Evolutionary conservation across 208 protist species (phyloP), one percentile per base, ranked within the genome.

Genomic region (Acanthamoeba royreba): DNA sequence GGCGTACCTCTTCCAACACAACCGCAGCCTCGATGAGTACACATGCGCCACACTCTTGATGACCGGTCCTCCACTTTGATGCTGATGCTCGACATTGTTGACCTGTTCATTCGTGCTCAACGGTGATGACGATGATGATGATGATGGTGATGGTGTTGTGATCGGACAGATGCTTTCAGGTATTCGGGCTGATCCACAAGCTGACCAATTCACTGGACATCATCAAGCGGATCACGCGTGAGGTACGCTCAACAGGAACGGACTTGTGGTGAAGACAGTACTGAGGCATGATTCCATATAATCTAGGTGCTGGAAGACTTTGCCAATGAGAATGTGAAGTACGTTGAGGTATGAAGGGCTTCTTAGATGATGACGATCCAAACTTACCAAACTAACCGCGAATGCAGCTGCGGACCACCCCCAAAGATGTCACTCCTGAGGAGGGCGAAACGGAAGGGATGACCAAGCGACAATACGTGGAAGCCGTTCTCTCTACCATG

Each of bases 141-240:
- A n/a, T n/a, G n/a, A n/a, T n/a, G n/a, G n/a, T n/a, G 69, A 19
- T 11, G 15, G 69, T 3, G 9, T 63, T 17, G 13, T 28, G 13
- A 2, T 55, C 33, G n/a, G 55, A 8, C 7, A 88, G 79, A 61
- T 88, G 79, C 49, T 88, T 88, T 58, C 47, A 88, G 28, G 47
- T 88, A 31, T 88, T 88, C 31, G 47, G 33, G 46, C 31, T 88
- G n/a, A 88, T 88, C 49, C 79, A 88, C 79, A 88, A 88, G 49
- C 47, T 88, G 0, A 88, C 79, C 49, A 63, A 63, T 38, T 66
- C 79, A 5, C 47, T 66, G 28, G 79, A 88, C n/a, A 47, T 63
- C 47, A 53, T 88, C 79, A 63, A 88, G 22, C 79, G 79, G 25
- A 61, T 88, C 25, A 88, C 79, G 4, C 79, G 79, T 31, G 69